A percentile compares a stretch with the other conserved stretches of the same genome.
Evolutionary conservation across 2,329 filamentous ascomycete species (phyloP).

Genomic region (Arthroderma uncinatum): DNA sequence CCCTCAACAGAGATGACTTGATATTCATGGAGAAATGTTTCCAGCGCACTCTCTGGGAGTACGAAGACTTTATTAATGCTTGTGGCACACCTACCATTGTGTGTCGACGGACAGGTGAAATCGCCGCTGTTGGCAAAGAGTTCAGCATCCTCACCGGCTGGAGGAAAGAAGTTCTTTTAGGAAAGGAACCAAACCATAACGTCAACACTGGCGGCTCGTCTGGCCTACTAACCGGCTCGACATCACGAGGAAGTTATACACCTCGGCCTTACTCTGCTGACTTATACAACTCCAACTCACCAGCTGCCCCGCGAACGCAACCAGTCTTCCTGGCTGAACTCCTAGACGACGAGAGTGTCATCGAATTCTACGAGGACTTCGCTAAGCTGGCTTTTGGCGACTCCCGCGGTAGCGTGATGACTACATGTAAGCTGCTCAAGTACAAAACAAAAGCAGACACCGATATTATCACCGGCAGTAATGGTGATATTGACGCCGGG

Average conservation of each 20-base stretch:
- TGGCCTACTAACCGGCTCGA: constrained; percentile 28
- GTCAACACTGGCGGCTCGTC: constrained; percentile 56
- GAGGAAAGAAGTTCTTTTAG: constrained; percentile 79
- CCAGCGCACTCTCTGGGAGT: constrained; percentile 82
- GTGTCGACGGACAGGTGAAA: constrained; percentile 80
- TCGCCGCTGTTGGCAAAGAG: constrained; percentile 92
- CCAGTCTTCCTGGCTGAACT: constrained; percentile 87
- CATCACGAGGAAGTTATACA: constrained; percentile 39
- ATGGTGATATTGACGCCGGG: constrained; percentile 6
- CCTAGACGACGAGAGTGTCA: constrained; percentile 82
- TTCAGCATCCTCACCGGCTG: constrained; percentile 94
- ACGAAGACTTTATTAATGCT: constrained; percentile 82
- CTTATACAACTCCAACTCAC: constrained; percentile 27
- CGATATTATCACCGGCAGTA: constrained; percentile 31
- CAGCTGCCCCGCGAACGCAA: constrained; percentile 43
- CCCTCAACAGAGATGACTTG: constrained; percentile 76
- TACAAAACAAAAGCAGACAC: constrained; percentile 64
- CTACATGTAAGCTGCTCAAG: constrained; percentile 75
- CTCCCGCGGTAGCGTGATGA: constrained; percentile 71
- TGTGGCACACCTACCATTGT: constrained; percentile 86
- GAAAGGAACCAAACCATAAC: constrained; percentile 78
- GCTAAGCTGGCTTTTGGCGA: constrained; percentile 86
- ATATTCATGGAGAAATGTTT: constrained; percentile 98
- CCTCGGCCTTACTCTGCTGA: constrained; percentile 29
- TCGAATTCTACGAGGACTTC: constrained; percentile 94